Conservation (phyloP, 805 yeast species). For the Saccharomycopsis fodiens region DNA sequence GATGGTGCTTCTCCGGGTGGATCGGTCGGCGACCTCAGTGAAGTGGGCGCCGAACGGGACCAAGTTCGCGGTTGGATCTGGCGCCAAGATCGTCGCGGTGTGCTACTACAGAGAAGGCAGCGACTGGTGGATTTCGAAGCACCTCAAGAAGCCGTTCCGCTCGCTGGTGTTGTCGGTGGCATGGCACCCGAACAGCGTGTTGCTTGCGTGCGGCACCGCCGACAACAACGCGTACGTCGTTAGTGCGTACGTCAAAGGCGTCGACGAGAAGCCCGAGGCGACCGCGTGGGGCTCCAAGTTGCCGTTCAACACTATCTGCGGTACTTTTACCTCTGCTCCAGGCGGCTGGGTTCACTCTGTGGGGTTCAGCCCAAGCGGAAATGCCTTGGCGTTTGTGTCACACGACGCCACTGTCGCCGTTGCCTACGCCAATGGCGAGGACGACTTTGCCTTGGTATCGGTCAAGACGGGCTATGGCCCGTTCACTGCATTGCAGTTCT, state of each 20-base stretch:
- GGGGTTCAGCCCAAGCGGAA: constrained; percentile 72
- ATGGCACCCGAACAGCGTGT: constrained; percentile 92
- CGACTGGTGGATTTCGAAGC: constrained; percentile 99
- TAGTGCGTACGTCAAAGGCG: constrained; percentile 80
- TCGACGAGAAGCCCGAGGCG: constrained; percentile 76
- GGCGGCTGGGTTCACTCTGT: constrained; percentile 94
- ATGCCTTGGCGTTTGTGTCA: constrained; percentile 70
- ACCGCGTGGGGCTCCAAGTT: constrained; percentile 90
- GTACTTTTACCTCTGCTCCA: constrained; percentile 61
- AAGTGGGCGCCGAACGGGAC: constrained; percentile 93
- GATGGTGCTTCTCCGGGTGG: constrained; percentile 83
- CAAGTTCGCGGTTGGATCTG: constrained; percentile 96
- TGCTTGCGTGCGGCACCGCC: constrained; percentile 85
- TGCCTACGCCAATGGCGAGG: constrained; percentile 68
- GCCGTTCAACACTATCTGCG: constrained; percentile 89
- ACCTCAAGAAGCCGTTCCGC: constrained; percentile 88
- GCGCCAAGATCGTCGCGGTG: constrained; percentile 89
- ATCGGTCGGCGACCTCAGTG: constrained; percentile 90
- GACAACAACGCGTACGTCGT: constrained; percentile 90
- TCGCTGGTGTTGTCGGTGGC: constrained; percentile 75
- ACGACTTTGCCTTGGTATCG: constrained; percentile 47
- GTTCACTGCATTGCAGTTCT: constrained; percentile 67
- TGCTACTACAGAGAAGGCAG: constrained; percentile 94
- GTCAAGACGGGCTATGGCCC: constrained; percentile 70
- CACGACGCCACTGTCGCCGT: constrained; percentile 83